Evolutionary conservation across 768 basidiomycete genomes (phyloP).

Genomic region (Hericium erinaceus): DNA sequence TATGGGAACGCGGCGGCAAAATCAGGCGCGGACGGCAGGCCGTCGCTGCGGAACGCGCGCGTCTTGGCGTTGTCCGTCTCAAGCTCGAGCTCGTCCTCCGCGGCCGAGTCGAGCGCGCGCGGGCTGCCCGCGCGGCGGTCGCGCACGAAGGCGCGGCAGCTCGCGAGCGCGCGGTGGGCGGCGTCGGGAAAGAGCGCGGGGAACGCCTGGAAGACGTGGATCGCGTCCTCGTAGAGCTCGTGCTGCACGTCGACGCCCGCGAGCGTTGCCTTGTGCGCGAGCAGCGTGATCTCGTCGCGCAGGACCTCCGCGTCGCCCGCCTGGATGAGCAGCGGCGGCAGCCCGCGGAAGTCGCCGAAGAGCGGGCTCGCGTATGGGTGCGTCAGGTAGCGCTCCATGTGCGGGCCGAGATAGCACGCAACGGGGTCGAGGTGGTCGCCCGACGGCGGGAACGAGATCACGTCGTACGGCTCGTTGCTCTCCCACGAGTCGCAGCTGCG

Average conservation of each 20-base stretch:
- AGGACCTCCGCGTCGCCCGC: constrained; percentile 92
- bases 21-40: constrained; percentile 37
- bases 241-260: constrained; percentile 82
- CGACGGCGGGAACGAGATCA: constrained; percentile 60
- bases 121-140: constrained; percentile 40
- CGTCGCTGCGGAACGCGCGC: constrained; percentile 68
- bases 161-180: constrained; percentile 53
- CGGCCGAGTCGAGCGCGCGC: constrained; percentile 40
- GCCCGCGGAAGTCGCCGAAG: constrained; percentile 78
- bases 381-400: constrained; percentile 74
- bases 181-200: constrained; percentile 54
- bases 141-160: constrained; percentile 39
- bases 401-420: constrained; percentile 83
- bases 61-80: constrained; percentile 64
- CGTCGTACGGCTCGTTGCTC: constrained; percentile 79
- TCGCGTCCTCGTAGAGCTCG: constrained; percentile 88
- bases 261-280: constrained; percentile 87
- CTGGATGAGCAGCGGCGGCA: constrained; percentile 89
- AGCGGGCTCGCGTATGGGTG: constrained; percentile 95
- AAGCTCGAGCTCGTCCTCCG: constrained; percentile 52
- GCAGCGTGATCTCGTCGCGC: constrained; percentile 84
- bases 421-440: constrained; percentile 91
- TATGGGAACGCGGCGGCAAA: background rate
- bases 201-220: constrained; percentile 88
- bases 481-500: constrained; percentile 99